These are phyloP conservation scores for Candida awuae DNA, from an alignment of 805 yeast species.

Conservation along the genomic window DNA sequence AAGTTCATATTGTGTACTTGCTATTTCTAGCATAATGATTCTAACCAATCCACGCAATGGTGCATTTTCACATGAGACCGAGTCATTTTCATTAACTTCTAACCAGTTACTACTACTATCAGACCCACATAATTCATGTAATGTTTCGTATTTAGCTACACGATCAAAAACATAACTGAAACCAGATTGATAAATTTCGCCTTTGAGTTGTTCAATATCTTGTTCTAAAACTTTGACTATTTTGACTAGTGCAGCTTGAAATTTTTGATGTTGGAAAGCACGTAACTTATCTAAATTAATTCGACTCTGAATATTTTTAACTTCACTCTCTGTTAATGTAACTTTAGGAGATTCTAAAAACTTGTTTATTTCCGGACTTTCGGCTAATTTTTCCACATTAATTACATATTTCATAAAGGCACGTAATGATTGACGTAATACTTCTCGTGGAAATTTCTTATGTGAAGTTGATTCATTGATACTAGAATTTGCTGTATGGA, in stretches of 20 bases:
- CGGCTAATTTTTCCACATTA: conserved; percentile 46
- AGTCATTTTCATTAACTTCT: conserved; percentile 42
- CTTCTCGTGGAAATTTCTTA: conserved; percentile 59
- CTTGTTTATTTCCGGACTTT: conserved; percentile 40
- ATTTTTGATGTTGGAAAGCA: conserved; percentile 55
- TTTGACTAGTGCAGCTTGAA: conserved; percentile 49
- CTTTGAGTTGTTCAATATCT: conserved; percentile 37
- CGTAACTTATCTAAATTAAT: conserved; percentile 50
- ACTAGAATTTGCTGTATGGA: conserved; percentile 5
- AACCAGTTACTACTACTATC: not conserved
- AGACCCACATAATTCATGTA: conserved; percentile 9
- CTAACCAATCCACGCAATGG: conserved; percentile 63
- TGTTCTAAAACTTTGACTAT: conserved; percentile 25
- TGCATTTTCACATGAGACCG: conserved; percentile 25
- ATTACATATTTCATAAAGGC: conserved; percentile 56
- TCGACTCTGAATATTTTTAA: conserved; percentile 50
- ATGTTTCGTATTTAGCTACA: conserved; percentile 39
- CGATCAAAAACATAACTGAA: conserved; percentile 57
- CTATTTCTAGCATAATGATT: conserved; percentile 75
- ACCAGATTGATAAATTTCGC: conserved; percentile 34
- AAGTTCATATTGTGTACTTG: conserved; percentile 75
- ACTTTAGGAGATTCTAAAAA: conserved; percentile 42
- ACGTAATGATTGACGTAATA: conserved; percentile 66
- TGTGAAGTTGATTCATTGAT: not conserved
- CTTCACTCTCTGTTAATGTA: conserved; percentile 35